Base-by-base conservation (phyloP, 179 eudicot genomes). In the Heliamphora pulchella region DNA sequence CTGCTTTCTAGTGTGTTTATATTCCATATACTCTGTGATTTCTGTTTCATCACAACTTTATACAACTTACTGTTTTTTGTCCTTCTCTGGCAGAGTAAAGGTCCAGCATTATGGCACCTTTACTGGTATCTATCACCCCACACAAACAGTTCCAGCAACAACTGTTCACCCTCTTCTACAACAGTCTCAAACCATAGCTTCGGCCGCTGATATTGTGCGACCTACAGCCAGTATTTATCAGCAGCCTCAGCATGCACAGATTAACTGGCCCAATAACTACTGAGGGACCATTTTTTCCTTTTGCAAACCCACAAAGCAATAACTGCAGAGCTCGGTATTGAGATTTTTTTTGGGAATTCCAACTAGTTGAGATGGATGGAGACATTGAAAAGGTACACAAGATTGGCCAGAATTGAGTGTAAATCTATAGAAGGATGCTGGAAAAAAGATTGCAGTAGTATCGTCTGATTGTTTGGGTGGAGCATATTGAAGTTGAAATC, bases 211-310 rank as follows among this genome's bases (percentile, higher is more conserved):
- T 72, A 89, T 90, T 88, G 89, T 83, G 17, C 91, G 95, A n/a
- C 88, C 95, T 15, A 76, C 90, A 43, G 84, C 88, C 71, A 84
- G 50, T 76, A 83, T 87, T 39, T 91, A 90, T 81, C 98, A 91
- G 87, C 98, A 88, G 78, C 89, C 92, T 67, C 97, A 88, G 81
- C 94, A 90, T 72, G 72, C 93, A 80, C 93, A 87, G 68, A 80
- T 90, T 71, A 90, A 89, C 77, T 92, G 96, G 98, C 90, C 93
- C n/a, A 92, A 83, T 80, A 93, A 85, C 82, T 92, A 86, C 84
- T 93, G 81, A 90, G 78, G 54, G 67, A 78, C 8, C 17, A 59
- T 66, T 48, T 65, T 73, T 46, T 77, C 58, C 63, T 44, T 80
- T 63, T 58, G 22, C 70, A 80, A 71, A 79, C 78, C 64, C 46